Evolutionary conservation across 208 protist species (phyloP), one percentile per base, ranked within the genome.

Genomic region (Crithidia thermophila): DNA sequence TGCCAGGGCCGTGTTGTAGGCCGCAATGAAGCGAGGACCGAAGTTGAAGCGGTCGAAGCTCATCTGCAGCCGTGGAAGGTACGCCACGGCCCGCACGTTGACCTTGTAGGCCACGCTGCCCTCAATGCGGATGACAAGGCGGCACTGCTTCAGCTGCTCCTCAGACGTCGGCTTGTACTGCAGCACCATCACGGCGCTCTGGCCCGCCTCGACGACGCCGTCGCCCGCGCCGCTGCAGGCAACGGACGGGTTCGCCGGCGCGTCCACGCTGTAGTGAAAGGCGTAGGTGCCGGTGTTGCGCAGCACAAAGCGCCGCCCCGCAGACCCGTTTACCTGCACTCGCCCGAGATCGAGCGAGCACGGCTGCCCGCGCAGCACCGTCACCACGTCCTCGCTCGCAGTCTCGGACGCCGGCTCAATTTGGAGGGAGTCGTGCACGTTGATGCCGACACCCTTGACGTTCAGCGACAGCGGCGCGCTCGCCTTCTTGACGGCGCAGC

Each of bases 381-480:
- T 16, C 40, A 86, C 43, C 16, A 78, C 77, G 47, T 79, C 72
- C 7, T n/a, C 50, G 11, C 47, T 25, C 27, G 53, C 71, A 39
- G 47, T 55, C 21, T 83, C 72, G 20, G 84, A 80, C 28, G 60
- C 50, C 39, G 71, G 42, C 72, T 94, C 88, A 40, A 99, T 66
- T 2, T 74, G 43, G 7, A 99, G 56, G 16, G 73, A 40, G 28
- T 97, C 91, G 76, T 98, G 95, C 56, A 98, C 88, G 57, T 68
- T 72, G 58, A 98, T 92, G 21, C 97, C 98, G 49, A 98, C 91
- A 43, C 97, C 97, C 80, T 99, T 99, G 28, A 98, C 87, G 85
- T 99, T 99, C 67, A 98, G 87, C 14, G 84, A 94, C 33, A 99
- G 78, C 28, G 87, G 84, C 53, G 87, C 84, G 50, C 89, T 94